Evolutionary conservation across 2,329 filamentous ascomycete species (phyloP), one percentile per base, ranked within the genome.

Genomic region (Chrysosporium keratinophilum): DNA sequence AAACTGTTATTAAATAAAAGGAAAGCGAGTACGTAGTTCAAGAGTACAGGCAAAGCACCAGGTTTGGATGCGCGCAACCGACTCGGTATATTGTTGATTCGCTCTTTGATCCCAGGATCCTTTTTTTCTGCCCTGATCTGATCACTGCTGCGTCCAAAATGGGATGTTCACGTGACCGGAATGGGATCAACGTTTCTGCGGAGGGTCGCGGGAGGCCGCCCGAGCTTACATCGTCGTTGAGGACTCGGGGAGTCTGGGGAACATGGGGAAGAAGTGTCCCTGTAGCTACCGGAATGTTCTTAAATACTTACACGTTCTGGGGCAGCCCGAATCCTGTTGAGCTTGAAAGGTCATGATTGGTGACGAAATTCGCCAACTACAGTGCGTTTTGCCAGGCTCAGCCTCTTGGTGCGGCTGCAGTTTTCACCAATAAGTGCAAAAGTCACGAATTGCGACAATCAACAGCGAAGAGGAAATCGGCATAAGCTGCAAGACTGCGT

Each of bases 41-140:
- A 12, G n/a, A 37, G 11, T 12, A 37, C 11, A 37, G 11, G 11
- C n/a, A 37, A 37, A 37, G n/a, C 11, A n/a, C 35, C 10, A 15
- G 17, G 46, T 17, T 48, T 20, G 34, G 46, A 40, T 28, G 17
- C 34, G 35, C 33, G 49, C 20, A 17, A 31, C 14, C 39, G 31
- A 51, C 12, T 28, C 7, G 31, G 31, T 33, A 50, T 20, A 41
- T 19, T 31, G 23, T 31, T 42, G 48, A 43, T 50, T 33, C 12
- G 35, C 33, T 37, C 31, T 20, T 31, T 40, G 20, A 37, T 44
- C 33, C 39, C 23, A 50, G 39, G 23, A 15, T 14, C 44, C 41
- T 35, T 52, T 55, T 52, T 55, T 50, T 40, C 41, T 46, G 34
- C 52, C 52, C 46, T 44, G 40, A 23, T 44, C 40, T 49, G 28